These are phyloP conservation scores for Cercospora zeae-maydis DNA, from an alignment of 2,329 filamentous ascomycete genomes.

Conservation along the genomic window DNA sequence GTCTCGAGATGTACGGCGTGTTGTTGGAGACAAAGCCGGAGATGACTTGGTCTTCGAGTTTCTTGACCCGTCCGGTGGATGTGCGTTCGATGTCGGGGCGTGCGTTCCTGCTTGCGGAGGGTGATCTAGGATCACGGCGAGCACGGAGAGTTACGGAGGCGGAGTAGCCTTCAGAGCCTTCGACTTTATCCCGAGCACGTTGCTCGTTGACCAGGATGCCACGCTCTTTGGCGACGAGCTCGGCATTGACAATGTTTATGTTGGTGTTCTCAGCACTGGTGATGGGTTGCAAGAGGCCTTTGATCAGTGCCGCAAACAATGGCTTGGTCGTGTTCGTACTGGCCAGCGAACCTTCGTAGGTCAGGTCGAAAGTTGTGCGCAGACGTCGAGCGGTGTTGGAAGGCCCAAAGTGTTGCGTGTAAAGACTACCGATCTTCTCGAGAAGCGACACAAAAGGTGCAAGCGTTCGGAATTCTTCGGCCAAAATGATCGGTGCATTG, in stretches of 20 bases:
- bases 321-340: constrained; percentile 71
- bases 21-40: constrained; percentile 66
- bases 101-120: constrained; percentile 27
- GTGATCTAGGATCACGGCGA: constrained; percentile 32
- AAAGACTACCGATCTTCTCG: constrained; percentile 74
- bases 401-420: constrained; percentile 68
- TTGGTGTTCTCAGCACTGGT: constrained; percentile 62
- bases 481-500: constrained; percentile 76
- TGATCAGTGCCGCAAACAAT: constrained; percentile 73
- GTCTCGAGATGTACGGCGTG: constrained; percentile 64
- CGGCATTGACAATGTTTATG: constrained; percentile 80
- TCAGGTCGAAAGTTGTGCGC: constrained; percentile 68
- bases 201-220: constrained; percentile 75
- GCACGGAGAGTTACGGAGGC: constrained; percentile 68
- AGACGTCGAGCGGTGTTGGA: constrained; percentile 42
- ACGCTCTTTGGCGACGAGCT: constrained; percentile 69
- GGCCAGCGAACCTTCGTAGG: constrained; percentile 72
- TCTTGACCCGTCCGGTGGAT: constrained; percentile 20
- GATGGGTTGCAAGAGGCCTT: constrained; percentile 68
- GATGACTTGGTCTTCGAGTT: constrained; percentile 51
- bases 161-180: constrained; percentile 61
- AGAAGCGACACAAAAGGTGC: constrained; percentile 73
- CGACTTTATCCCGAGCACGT: constrained; percentile 55
- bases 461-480: constrained; percentile 73
- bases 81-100: constrained; percentile 5